A percentile compares a stretch with the other conserved stretches of the same genome.
phyloP scores from a whole-genome alignment of 129 eudicot genomes.

The Calendula officinalis region DNA sequence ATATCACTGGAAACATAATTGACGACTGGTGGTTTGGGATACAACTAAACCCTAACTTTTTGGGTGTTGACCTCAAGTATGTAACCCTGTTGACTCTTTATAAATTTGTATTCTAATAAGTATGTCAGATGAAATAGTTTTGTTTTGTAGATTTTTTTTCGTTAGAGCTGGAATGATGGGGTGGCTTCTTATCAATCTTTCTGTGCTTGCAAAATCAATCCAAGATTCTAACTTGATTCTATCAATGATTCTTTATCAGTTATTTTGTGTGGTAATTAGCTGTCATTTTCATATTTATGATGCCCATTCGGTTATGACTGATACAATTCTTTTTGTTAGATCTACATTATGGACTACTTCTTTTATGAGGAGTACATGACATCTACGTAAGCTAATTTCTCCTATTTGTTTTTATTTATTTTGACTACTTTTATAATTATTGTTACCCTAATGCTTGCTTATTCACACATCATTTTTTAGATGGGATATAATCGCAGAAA shows the following conservation, averaged over 20 bases:
- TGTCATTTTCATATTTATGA: too few species aligned
- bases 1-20: constrained; percentile 64
- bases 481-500: constrained; percentile 99
- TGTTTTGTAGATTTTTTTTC: constrained; percentile 77
- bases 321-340: constrained; percentile 28
- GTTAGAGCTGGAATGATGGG: constrained; percentile 99
- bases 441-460: constrained; percentile 6
- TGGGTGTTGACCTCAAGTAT: constrained; percentile 99
- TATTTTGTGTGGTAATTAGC: constrained; percentile 68
- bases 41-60: constrained; percentile 90
- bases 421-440: not conserved
- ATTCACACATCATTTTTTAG: constrained; percentile 31
- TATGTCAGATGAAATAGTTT: too few species aligned
- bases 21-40: constrained; percentile 99
- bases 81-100: constrained; percentile 8
- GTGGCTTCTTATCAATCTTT: constrained; percentile 96
- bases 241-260: constrained; percentile 92
- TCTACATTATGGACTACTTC: constrained; percentile 88
- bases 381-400: constrained; percentile 71
- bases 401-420: not conserved
- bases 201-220: constrained; percentile 72
- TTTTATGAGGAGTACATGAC: constrained; percentile 96
- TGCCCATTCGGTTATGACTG: not conserved
- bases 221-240: constrained; percentile 55
- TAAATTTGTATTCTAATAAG: too few species aligned